These are phyloP conservation scores for Solanum acaule DNA, from an alignment of 257 asterid species.

Conservation along the genomic window DNA sequence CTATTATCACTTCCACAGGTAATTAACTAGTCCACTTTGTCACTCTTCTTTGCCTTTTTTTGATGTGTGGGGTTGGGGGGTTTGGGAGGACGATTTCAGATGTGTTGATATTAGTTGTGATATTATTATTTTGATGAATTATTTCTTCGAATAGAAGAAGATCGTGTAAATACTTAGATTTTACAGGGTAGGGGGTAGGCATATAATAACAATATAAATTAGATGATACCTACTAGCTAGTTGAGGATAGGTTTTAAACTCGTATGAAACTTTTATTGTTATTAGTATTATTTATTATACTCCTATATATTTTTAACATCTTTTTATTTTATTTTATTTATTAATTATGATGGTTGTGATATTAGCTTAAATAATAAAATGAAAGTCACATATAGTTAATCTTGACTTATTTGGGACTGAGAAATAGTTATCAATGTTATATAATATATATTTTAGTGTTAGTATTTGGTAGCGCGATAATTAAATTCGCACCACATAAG, in stretches of 20 bases:
- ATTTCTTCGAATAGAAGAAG: background rate
- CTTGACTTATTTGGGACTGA: background rate
- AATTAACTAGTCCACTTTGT: background rate
- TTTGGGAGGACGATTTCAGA: background rate
- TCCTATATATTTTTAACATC: background rate
- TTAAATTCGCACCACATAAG: background rate
- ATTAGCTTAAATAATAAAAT: background rate
- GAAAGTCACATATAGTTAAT: too few species aligned
- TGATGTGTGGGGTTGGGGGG: too few species aligned
- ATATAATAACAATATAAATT: background rate
- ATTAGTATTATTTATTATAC: background rate
- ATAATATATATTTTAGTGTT: background rate
- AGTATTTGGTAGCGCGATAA: background rate
- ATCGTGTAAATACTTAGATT: too few species aligned
- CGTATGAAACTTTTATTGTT: background rate
- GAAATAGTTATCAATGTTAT: background rate
- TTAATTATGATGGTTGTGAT: background rate
- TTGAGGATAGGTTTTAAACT: background rate
- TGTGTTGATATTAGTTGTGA: background rate
- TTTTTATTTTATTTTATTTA: background rate
- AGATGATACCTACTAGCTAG: background rate
- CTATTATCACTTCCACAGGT: constrained; percentile 44
- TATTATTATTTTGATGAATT: too few species aligned
- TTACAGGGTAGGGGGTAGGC: background rate
- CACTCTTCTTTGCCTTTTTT: background rate